A percentile compares a stretch with the other conserved stretches of the same genome.
phyloP scores from a whole-genome alignment of 2,329 filamentous ascomycete genomes.

The Plenodomus biglobosus region DNA sequence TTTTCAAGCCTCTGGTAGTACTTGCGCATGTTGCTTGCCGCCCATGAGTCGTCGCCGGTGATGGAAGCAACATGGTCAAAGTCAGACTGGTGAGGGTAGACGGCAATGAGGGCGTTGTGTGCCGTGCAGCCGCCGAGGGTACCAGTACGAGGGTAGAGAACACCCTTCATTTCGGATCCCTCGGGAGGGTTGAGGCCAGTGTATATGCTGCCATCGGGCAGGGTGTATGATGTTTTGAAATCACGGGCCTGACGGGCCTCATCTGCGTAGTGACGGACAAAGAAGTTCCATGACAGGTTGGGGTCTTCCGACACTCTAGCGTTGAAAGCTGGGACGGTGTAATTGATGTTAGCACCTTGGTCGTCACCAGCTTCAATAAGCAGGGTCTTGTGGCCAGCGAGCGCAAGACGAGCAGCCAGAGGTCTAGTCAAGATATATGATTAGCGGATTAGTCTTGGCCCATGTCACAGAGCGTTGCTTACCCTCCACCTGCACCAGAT shows the following conservation, averaged over 20 bases:
- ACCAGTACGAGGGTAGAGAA: constrained; percentile 60
- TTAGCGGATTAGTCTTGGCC: background rate
- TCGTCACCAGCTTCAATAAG: constrained; percentile 64
- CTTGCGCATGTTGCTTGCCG: constrained; percentile 59
- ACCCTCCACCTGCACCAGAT: constrained; percentile 44
- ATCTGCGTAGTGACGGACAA: constrained; percentile 63
- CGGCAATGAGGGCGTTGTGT: constrained; percentile 63
- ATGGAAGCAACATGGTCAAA: constrained; percentile 60
- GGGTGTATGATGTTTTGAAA: constrained; percentile 61
- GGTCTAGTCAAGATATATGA: constrained; percentile 11
- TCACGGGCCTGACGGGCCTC: constrained; percentile 56
- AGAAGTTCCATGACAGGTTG: constrained; percentile 64
- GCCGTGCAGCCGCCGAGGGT: constrained; percentile 61
- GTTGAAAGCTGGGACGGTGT: constrained; percentile 58
- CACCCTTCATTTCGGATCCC: constrained; percentile 56
- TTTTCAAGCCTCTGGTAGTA: constrained; percentile 61
- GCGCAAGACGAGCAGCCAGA: constrained; percentile 57
- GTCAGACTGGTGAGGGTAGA: constrained; percentile 62
- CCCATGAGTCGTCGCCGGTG: constrained; percentile 64
- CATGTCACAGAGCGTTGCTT: constrained; percentile 1
- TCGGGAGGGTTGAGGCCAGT: constrained; percentile 55
- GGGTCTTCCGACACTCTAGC: constrained; percentile 58
- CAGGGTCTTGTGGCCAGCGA: constrained; percentile 61
- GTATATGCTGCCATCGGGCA: constrained; percentile 44
- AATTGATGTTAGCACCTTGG: constrained; percentile 53